These are phyloP conservation scores for Cupressus sempervirens DNA, from an alignment of 75 land plant species.

Conservation along the genomic window DNA sequence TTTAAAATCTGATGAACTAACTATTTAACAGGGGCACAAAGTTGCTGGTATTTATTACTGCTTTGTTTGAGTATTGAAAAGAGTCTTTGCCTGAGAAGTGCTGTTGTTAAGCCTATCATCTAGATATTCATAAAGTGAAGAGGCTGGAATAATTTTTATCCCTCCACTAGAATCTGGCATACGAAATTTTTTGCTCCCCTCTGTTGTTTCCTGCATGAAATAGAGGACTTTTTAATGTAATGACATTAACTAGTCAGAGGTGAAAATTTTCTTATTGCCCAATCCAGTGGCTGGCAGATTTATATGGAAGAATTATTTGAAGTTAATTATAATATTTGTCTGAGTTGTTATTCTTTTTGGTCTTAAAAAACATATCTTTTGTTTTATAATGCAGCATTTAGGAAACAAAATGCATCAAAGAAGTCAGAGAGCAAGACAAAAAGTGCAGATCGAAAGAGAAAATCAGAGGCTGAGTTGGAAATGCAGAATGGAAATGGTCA, in stretches of 20 bases:
- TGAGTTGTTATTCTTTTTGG: not conserved
- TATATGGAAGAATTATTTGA: not conserved
- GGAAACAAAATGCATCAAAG: not conserved
- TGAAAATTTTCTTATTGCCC: not conserved
- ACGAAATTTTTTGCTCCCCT: not conserved
- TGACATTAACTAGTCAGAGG: not conserved
- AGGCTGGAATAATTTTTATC: not conserved
- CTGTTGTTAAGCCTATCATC: not conserved
- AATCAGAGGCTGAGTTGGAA: constrained; percentile 4
- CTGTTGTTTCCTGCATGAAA: not conserved
- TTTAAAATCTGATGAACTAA: not conserved
- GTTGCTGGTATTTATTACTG: not conserved
- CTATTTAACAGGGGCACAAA: not conserved
- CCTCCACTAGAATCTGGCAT: not conserved
- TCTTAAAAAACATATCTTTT: not conserved
- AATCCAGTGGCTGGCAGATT: not conserved
- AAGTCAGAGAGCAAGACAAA: not conserved
- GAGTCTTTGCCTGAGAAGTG: not conserved
- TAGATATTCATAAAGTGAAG: not conserved
- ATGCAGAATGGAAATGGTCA: constrained; percentile 9
- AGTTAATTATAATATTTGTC: not conserved
- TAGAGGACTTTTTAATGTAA: not conserved
- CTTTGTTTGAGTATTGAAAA: not conserved
- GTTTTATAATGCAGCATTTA: not conserved
- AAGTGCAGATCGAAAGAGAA: not conserved